Evolutionary conservation across 768 basidiomycete genomes (phyloP).

Genomic region (Paxillus rubicundulus): DNA sequence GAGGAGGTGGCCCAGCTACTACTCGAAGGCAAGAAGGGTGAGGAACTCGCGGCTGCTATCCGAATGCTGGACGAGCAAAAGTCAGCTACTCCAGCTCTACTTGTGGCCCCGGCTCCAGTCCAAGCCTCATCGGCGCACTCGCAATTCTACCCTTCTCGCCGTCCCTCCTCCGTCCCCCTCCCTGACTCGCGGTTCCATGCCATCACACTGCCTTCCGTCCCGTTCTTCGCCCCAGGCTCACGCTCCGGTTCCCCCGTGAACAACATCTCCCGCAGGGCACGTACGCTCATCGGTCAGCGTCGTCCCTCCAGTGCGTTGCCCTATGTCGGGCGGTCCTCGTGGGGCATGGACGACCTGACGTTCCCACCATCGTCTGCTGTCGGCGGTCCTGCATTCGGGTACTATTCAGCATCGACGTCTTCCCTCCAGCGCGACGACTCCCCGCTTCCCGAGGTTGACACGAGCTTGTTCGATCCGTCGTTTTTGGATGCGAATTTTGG

Average conservation of each 20-base stretch:
- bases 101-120: too few species aligned
- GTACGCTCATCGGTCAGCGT: slow-evolving; percentile 43
- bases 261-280: slow-evolving; percentile 43
- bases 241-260: slow-evolving; percentile 44
- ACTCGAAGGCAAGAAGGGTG: slow-evolving; percentile 68
- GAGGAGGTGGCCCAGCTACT: slow-evolving; percentile 62
- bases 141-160: slow-evolving; percentile 41
- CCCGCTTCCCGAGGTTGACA: slow-evolving; percentile 49
- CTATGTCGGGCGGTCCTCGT: slow-evolving; percentile 25
- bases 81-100: background rate
- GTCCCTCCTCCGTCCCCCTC: slow-evolving; percentile 64
- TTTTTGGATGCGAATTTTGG: slow-evolving; percentile 36
- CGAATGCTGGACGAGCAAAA: slow-evolving; percentile 44
- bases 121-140: slow-evolving; percentile 1
- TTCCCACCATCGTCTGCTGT: background rate
- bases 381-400: background rate
- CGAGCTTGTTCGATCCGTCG: slow-evolving; percentile 45
- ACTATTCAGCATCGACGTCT: slow-evolving; percentile 13
- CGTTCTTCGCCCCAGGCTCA: slow-evolving; percentile 40
- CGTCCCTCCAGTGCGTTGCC: slow-evolving; percentile 51
- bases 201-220: slow-evolving; percentile 44
- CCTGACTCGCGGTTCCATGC: slow-evolving; percentile 39
- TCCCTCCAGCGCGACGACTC: slow-evolving; percentile 43
- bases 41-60: slow-evolving; percentile 61
- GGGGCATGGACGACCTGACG: slow-evolving; percentile 29